Evolutionary conservation across 2,329 filamentous ascomycete genomes (phyloP).

Genomic region (Cercospora berteroae): DNA sequence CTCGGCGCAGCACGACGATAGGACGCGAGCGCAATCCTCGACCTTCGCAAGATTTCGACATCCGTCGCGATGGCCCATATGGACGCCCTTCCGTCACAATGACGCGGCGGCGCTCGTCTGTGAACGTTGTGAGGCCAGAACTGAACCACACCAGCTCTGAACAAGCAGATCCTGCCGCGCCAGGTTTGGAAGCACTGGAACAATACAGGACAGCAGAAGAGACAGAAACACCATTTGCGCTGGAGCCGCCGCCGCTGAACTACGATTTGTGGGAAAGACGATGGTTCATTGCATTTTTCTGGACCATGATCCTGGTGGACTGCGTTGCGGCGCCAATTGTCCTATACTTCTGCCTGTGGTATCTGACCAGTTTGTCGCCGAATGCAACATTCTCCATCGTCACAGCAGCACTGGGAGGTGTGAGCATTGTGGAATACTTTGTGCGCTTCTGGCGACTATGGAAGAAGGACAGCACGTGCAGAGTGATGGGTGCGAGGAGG

Average conservation of each 20-base stretch:
- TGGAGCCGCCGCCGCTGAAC: slow-evolving; percentile 53
- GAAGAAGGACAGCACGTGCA: slow-evolving; percentile 53
- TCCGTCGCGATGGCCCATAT: slow-evolving; percentile 35
- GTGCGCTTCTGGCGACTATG: slow-evolving; percentile 51
- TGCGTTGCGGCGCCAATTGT: slow-evolving; percentile 58
- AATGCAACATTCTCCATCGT: slow-evolving; percentile 56
- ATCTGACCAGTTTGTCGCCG: slow-evolving; percentile 51
- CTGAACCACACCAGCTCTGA: slow-evolving; percentile 2
- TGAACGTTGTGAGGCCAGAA: neutral
- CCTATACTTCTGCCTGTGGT: slow-evolving; percentile 62
- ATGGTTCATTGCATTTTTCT: slow-evolving; percentile 58
- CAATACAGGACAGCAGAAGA: slow-evolving; percentile 12
- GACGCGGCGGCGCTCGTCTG: slow-evolving; percentile 31
- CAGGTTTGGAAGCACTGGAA: slow-evolving; percentile 18
- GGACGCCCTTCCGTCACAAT: slow-evolving; percentile 36
- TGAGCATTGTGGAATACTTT: slow-evolving; percentile 56
- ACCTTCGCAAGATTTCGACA: slow-evolving; percentile 34
- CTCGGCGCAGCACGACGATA: slow-evolving; percentile 22
- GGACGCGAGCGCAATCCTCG: slow-evolving; percentile 19
- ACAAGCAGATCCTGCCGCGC: slow-evolving; percentile 11
- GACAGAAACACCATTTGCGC: slow-evolving; percentile 30
- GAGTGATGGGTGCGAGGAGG: slow-evolving; percentile 50
- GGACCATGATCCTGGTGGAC: slow-evolving; percentile 59
- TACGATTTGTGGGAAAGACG: slow-evolving; percentile 57
- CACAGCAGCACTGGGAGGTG: slow-evolving; percentile 53